These are phyloP conservation scores for Cordyceps farinosa DNA, from an alignment of 2,329 filamentous ascomycete species.

Conservation along the genomic window DNA sequence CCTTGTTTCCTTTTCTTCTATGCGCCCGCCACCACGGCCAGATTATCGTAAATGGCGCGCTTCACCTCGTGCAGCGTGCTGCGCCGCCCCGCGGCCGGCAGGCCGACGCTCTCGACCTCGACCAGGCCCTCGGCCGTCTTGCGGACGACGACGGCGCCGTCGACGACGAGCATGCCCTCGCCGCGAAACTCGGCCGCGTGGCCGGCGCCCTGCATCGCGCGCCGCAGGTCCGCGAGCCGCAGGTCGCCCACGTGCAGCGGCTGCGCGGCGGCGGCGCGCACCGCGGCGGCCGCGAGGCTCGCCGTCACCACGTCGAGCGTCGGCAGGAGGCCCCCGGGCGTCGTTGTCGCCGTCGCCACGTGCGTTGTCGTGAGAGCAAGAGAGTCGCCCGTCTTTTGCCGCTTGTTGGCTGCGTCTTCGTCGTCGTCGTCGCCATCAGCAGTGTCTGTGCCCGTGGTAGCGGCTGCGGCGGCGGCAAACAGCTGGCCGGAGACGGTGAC, in stretches of 20 bases:
- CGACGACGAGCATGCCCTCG: conserved; percentile 86
- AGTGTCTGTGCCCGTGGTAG: neutral
- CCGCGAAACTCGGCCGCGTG: conserved; percentile 90
- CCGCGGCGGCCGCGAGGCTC: conserved; percentile 66
- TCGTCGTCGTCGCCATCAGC: conserved; percentile 51
- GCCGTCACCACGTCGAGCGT: conserved; percentile 53
- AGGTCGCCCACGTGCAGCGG: conserved; percentile 94
- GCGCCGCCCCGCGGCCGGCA: conserved; percentile 34
- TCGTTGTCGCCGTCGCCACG: conserved; percentile 1
- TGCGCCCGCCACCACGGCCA: conserved; percentile 82
- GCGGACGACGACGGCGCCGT: conserved; percentile 80
- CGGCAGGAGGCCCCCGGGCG: conserved; percentile 37
- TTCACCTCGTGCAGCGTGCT: conserved; percentile 84
- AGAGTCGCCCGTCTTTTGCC: conserved; percentile 43
- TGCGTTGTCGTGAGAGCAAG: conserved; percentile 23
- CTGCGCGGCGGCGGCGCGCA: conserved; percentile 63
- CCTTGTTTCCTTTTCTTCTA: conserved; percentile 35
- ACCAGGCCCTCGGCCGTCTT: conserved; percentile 86
- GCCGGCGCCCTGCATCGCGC: conserved; percentile 75
- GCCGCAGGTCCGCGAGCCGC: conserved; percentile 79
- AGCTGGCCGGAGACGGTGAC: conserved; percentile 82
- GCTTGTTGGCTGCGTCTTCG: conserved; percentile 46
- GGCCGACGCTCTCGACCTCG: conserved; percentile 75
- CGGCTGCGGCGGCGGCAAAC: conserved; percentile 38
- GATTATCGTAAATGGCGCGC: conserved; percentile 85